Evolutionary conservation across 2,329 filamentous ascomycete genomes (phyloP), one percentile per base, ranked within the genome.

Genomic region (Fusarium zealandicum): DNA sequence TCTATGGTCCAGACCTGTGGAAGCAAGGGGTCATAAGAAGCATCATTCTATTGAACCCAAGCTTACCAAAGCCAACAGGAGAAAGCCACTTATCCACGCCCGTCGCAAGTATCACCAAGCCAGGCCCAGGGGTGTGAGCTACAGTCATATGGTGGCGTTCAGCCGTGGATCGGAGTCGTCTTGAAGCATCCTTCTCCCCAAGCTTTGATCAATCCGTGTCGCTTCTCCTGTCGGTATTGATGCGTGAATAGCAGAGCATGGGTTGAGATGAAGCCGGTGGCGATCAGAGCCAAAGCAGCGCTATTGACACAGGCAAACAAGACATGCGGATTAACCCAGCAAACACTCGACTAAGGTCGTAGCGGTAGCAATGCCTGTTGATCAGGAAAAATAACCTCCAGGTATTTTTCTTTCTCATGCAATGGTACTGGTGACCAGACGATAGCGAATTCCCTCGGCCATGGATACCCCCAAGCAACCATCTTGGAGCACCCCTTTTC

Each of bases 301-400:
- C 6, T 13, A 25, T 39, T 28, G 37, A 40, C 37, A 28, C n/a
- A 28, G 22, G 25, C 37, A 28, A 40, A 28, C 22, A n/a, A 25
- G 17, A 39, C 14, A 4, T 38, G 20, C 17, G 9, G 10, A 16
- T 14, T 14, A 5, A 6, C 18, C 6, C 6, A 4, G 12, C 18
- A 38, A 14, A 25, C 28, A 13, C 10, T 45, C 54, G 53, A 61
- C 37, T 25, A 25, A 8, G 9, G 22, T 9, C 22, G 8, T 25
- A 5, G 6, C 20, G 10, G 5, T 13, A 30, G 9, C 4, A 5
- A n/a, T 31, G 4, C 28, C 11, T n/a, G 4, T n/a, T 31, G 12
- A 13, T 12, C 28, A 31, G 13, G 12, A 5, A 30, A 5, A 30
- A 30, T 4, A 11, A 30, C 20, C 4, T 6, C 20, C 4, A 20